Conservation (phyloP, 192 early-diverging fungal genomes). For the Coemansia umbellata region DNA sequence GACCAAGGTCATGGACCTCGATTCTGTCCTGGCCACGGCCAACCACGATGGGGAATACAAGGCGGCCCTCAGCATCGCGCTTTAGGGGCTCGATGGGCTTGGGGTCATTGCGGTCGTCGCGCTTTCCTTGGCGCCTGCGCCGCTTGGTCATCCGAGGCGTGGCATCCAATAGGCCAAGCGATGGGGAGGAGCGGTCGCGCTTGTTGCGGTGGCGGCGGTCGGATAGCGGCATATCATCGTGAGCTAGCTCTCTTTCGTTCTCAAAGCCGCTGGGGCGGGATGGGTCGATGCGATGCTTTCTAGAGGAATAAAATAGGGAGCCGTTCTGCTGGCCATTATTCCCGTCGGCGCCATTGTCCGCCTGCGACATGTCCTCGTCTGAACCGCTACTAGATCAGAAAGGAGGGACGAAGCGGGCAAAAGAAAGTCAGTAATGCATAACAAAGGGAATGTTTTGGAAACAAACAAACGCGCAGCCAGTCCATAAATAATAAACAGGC, state of each 20-base stretch:
- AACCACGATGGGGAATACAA: conserved; percentile 57
- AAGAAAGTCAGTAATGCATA: background rate
- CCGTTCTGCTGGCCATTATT: conserved; percentile 7
- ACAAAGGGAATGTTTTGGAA: background rate
- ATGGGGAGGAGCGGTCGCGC: conserved; percentile 3
- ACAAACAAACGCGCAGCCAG: background rate
- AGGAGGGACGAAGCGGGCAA: background rate
- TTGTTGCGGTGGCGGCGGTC: conserved; percentile 8
- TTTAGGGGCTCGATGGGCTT: conserved; percentile 55
- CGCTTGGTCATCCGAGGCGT: conserved; percentile 28
- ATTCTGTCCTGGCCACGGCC: conserved; percentile 62
- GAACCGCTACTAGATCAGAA: conserved; percentile 10
- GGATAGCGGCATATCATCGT: background rate
- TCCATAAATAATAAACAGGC: too few species aligned
- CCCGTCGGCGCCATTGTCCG: background rate
- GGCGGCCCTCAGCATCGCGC: conserved; percentile 50
- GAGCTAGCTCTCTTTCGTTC: background rate
- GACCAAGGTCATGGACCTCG: conserved; percentile 57
- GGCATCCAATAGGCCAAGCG: conserved; percentile 1
- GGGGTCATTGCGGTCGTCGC: conserved; percentile 58
- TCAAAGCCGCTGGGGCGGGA: background rate
- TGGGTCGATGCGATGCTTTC: background rate
- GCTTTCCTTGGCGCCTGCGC: conserved; percentile 50
- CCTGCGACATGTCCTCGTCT: conserved; percentile 8
- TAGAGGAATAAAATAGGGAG: background rate